A percentile compares a stretch with the other conserved stretches of the same genome.
Evolutionary conservation across 116 monocot genomes (phyloP).

Genomic region (Zostera marina): DNA sequence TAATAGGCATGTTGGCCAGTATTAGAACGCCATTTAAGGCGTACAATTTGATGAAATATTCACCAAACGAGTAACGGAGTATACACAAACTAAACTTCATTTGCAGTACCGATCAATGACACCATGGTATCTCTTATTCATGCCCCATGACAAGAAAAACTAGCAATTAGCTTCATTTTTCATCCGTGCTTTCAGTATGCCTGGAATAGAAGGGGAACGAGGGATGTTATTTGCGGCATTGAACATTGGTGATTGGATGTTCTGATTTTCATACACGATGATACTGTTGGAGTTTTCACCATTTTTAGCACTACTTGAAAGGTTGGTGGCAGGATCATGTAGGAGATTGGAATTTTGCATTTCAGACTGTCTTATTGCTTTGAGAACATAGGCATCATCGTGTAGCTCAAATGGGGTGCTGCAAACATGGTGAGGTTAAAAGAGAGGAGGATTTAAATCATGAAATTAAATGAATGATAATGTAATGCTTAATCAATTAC

Average conservation of each 20-base stretch:
- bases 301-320: constrained; percentile 23
- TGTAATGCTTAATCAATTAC: constrained; percentile 11
- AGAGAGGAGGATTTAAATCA: neutral
- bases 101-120: too few species aligned
- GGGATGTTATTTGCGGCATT: constrained; percentile 16
- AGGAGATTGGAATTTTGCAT: constrained; percentile 17
- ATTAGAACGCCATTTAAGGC: too few species aligned
- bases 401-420: constrained; percentile 93
- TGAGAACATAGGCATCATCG: constrained; percentile 73
- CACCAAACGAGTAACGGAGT: too few species aligned
- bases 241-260: constrained; percentile 18
- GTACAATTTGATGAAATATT: too few species aligned
- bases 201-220: constrained; percentile 50
- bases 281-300: constrained; percentile 22
- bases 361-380: constrained; percentile 57
- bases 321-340: constrained; percentile 10
- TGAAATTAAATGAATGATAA: neutral
- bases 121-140: too few species aligned
- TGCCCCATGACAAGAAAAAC: neutral
- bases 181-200: constrained; percentile 55
- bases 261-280: constrained; percentile 26
- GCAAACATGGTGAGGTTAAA: constrained; percentile 6
- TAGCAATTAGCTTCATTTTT: constrained; percentile 35
- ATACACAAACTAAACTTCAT: too few species aligned
- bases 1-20: too few species aligned